A percentile compares a stretch with the other conserved stretches of the same genome.
Conservation (phyloP, 441 rosid species). For the Viola pubescens region DNA sequence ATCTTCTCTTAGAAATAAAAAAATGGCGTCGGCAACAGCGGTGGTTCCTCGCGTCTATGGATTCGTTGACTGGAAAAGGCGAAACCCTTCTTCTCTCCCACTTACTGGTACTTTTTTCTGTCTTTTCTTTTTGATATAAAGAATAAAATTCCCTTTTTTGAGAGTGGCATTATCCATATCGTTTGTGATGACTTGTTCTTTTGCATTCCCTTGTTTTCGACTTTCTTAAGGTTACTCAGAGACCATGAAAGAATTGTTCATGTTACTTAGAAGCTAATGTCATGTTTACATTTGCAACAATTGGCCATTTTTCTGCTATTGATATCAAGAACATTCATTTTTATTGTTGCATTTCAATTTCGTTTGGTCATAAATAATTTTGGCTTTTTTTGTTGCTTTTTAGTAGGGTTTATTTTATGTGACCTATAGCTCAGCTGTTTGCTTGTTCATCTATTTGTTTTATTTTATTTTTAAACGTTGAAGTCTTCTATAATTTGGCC, state of each 20-base stretch:
- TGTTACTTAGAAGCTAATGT: too few relatives aligned
- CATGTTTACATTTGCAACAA: too few relatives aligned
- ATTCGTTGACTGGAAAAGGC: conserved; percentile 28
- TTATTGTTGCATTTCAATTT: too few relatives aligned
- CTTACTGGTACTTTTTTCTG: conserved; percentile 29
- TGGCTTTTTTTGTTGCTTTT: not conserved
- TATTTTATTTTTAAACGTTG: conserved; percentile 1
- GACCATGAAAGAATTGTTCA: not conserved
- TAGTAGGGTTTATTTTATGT: not conserved
- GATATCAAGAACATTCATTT: too few relatives aligned
- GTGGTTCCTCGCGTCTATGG: conserved; percentile 25
- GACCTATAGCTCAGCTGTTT: not conserved
- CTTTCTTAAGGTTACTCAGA: not conserved
- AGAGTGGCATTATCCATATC: not conserved
- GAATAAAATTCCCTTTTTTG: not conserved
- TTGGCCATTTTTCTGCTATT: too few relatives aligned
- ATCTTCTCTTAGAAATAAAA: not conserved
- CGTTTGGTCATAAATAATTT: not conserved
- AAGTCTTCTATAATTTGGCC: not conserved
- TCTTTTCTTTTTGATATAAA: not conserved
- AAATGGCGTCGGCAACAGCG: conserved; percentile 40
- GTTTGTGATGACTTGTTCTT: not conserved
- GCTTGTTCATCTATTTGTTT: not conserved
- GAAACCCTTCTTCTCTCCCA: conserved; percentile 23
- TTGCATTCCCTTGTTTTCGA: not conserved